phyloP scores from a whole-genome alignment of 352 stramenopile genomes.

The Pythium apleroticum region DNA sequence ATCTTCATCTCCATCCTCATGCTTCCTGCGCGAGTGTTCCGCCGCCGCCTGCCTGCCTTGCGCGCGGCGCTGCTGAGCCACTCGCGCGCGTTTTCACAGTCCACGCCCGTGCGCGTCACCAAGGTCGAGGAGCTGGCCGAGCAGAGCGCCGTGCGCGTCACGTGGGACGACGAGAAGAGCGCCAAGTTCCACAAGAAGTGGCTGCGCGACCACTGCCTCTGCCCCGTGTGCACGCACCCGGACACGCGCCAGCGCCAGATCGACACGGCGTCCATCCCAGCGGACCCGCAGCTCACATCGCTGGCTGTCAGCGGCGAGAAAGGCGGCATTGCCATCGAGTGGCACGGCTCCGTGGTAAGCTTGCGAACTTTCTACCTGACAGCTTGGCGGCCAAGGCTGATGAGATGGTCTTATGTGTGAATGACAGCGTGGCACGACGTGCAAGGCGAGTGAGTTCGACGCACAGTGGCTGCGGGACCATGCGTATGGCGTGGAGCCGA shows the following conservation, averaged over 20 bases:
- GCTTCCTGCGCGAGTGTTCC: background rate
- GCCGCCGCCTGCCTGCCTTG: background rate
- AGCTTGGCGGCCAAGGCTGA: too few relatives aligned
- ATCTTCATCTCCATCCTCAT: background rate
- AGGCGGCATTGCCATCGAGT: constrained; percentile 49
- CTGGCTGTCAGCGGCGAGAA: constrained; percentile 37
- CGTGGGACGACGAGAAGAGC: constrained; percentile 72
- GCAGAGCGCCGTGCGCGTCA: constrained; percentile 60
- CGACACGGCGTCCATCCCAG: constrained; percentile 75
- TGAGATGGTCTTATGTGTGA: too few relatives aligned
- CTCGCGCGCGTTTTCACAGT: background rate
- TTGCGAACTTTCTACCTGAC: too few relatives aligned
- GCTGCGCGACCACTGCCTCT: constrained; percentile 84
- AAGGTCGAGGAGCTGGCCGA: constrained; percentile 48
- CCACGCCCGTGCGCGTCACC: background rate
- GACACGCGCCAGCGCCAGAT: constrained; percentile 74
- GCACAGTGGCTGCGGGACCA: constrained; percentile 74
- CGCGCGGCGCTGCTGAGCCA: background rate
- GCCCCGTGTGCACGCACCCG: constrained; percentile 59
- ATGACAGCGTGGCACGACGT: constrained; percentile 47
- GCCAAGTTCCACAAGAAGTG: constrained; percentile 86
- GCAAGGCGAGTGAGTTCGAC: constrained; percentile 62
- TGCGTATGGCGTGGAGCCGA: constrained; percentile 52
- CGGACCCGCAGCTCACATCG: constrained; percentile 44
- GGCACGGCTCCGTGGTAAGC: constrained; percentile 55